Conservation (phyloP, 495 filamentous ascomycete genomes). For the Cudoniella acicularis region DNA sequence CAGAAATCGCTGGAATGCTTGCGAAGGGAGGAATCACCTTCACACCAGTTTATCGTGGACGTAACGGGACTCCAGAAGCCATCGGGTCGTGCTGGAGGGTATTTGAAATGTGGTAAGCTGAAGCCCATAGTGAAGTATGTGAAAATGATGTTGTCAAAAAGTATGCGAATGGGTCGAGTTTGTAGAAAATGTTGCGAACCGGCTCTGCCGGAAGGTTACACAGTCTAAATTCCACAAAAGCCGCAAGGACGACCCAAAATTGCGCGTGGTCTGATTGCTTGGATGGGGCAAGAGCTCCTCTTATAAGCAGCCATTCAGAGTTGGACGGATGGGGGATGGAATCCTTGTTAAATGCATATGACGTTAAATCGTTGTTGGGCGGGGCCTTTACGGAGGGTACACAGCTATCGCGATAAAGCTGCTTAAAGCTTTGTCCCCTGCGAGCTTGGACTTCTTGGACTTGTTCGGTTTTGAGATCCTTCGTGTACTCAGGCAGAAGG, state of each 20-base stretch:
- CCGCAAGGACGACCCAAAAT: no score
- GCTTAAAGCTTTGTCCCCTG: background rate
- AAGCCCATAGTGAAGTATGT: conserved; percentile 15
- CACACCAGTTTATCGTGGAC: conserved; percentile 89
- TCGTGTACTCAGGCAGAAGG: no score
- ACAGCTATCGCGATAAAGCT: background rate
- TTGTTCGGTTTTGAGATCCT: background rate
- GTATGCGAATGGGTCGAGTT: no score
- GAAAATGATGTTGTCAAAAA: background rate
- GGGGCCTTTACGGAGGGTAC: background rate
- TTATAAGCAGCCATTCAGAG: background rate
- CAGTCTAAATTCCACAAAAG: no score
- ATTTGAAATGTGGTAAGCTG: conserved; percentile 49
- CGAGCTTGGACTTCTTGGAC: background rate
- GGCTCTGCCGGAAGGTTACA: background rate
- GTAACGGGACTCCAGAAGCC: conserved; percentile 86
- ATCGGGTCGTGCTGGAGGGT: conserved; percentile 56
- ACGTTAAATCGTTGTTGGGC: background rate
- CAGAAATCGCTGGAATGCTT: background rate
- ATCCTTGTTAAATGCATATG: background rate
- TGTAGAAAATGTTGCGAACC: no score
- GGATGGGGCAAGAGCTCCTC: background rate
- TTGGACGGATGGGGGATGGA: background rate
- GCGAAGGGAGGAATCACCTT: conserved; percentile 39
- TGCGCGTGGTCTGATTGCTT: background rate